Evolutionary conservation across 2,329 filamentous ascomycete species (phyloP), one percentile per base, ranked within the genome.

Genomic region (Tolypocladium pustulatum): DNA sequence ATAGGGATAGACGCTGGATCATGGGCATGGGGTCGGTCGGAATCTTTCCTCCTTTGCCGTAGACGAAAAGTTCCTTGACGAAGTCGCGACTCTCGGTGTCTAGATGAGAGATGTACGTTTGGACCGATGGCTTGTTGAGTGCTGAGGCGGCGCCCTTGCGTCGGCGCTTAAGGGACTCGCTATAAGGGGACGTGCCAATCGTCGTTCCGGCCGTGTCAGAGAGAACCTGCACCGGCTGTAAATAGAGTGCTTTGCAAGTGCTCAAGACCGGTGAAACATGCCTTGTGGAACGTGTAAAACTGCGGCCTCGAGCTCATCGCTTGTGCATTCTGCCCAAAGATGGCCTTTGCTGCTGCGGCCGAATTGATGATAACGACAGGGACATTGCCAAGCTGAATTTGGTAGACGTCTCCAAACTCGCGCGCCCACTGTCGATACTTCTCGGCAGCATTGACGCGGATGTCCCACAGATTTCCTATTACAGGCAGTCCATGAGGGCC

Each of bases 141-240:
- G 85, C 85, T 4, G 82, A 82, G 0, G 84, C 85, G 1, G 84
- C 85, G 20, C 83, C 85, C 68, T 88, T 88, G 59, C 84, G 77
- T 38, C 84, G 75, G 6, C 83, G 75, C 68, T 87, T 88, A 34
- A 87, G 70, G 0, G 81, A 84, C 4, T 88, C 84, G 57, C 80
- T 84, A 66, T 85, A 88, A 0, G 85, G 85, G 0, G 82, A 85
- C 0, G 85, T 88, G 0, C 85, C 85, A 58, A 88, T 87, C 0
- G 85, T 88, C 0, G 84, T 87, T 7, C 85, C 84, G 1, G 84
- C 81, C 0, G 85, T 87, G 51, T 85, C 83, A 2, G 82, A 85
- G 2, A 87, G 75, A 2, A 86, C 80, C 81, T 84, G 54, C 8
- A 22, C 10, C 12, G 15, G 22, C 7, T 54, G 37, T 55, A 41